Conservation (phyloP, 2,329 filamentous ascomycete genomes). For the Aspergillus sp. region DNA sequence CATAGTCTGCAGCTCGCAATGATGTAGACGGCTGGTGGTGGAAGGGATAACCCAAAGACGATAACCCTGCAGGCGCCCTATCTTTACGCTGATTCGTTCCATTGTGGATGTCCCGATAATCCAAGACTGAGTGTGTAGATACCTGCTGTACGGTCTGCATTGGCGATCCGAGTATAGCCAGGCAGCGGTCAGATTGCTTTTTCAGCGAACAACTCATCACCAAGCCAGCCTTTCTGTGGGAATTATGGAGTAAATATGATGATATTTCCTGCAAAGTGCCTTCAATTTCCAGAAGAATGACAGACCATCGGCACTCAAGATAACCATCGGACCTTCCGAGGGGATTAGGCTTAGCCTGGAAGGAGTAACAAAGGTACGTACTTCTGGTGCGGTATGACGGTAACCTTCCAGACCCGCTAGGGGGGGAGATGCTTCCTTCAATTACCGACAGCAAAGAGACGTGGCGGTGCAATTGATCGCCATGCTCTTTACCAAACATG, state of each 20-base stretch:
- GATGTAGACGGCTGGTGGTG: neutral
- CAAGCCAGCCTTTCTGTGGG: neutral
- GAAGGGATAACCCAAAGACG: neutral
- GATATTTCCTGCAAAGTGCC: neutral
- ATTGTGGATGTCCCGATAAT: neutral
- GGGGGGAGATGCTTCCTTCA: neutral
- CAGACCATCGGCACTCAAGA: neutral
- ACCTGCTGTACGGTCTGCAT: neutral
- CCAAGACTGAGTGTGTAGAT: neutral
- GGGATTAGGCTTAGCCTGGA: neutral
- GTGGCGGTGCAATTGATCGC: constrained; percentile 17
- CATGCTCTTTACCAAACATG: neutral
- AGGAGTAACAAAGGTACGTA: neutral
- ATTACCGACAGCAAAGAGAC: constrained; percentile 7
- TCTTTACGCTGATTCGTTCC: neutral
- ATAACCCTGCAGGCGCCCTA: neutral
- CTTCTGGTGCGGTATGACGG: neutral
- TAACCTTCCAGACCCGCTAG: neutral
- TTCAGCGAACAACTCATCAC: neutral
- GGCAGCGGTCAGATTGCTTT: neutral
- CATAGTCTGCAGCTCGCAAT: neutral
- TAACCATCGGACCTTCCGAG: neutral
- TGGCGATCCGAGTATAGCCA: neutral
- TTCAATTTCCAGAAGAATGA: neutral
- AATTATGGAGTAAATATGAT: neutral